phyloP scores from a whole-genome alignment of 225 moss, liverwort and hornwort species.

The Bryoerythrophyllum caledonicum region DNA sequence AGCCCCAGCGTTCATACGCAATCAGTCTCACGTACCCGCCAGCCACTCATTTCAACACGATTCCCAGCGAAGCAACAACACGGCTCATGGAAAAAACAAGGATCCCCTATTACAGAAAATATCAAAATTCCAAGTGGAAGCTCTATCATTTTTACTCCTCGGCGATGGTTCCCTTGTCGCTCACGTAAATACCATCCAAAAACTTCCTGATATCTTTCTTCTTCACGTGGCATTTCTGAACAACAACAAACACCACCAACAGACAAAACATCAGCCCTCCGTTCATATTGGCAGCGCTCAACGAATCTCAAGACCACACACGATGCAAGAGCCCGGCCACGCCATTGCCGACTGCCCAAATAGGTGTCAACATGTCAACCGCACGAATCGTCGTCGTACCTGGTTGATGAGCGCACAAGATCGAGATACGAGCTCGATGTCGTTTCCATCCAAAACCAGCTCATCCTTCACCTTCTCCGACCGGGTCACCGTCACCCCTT shows the following conservation, averaged over 20 bases:
- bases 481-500: constrained; percentile 69
- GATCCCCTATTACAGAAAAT: background rate
- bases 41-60: background rate
- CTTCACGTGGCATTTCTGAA: constrained; percentile 63
- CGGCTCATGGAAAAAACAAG: background rate
- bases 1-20: background rate
- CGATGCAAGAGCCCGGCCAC: background rate
- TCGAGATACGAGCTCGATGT: constrained; percentile 76
- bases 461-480: constrained; percentile 89
- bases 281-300: background rate
- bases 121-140: background rate
- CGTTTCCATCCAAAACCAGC: constrained; percentile 76
- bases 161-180: constrained; percentile 69
- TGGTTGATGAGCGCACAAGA: constrained; percentile 79
- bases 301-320: background rate
- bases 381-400: constrained; percentile 27
- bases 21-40: background rate
- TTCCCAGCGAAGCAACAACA: background rate
- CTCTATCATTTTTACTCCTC: constrained; percentile 31
- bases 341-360: background rate
- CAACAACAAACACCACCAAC: background rate
- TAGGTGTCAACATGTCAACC: background rate
- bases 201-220: constrained; percentile 27
- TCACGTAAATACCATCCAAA: constrained; percentile 33
- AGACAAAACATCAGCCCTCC: too few species aligned